Base-by-base conservation (phyloP, 108 stramenopile species). In the Fragilaria crotonensis region DNA sequence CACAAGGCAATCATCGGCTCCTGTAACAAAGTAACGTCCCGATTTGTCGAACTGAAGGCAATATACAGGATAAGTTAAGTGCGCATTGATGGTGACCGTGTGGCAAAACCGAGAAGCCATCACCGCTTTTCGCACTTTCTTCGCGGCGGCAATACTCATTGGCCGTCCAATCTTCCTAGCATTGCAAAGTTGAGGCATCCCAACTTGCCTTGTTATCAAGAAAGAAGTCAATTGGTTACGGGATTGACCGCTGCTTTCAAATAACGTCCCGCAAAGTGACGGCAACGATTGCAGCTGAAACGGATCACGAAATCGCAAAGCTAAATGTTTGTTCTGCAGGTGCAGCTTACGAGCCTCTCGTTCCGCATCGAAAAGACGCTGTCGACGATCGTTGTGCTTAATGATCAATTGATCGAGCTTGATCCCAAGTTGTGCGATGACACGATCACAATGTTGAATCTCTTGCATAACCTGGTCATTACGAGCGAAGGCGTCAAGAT, bases 1-100 rank as follows among this genome's bases (percentile, higher is more conserved):
- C 33, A 92, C 84, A 17, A 97, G 76, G 33, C 78, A 80, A 57
- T 97, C 97, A 59, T 96, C 95, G 7, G 95, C 89, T n/a, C 97
- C 97, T 4, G 95, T 95, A 21, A 96, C 66, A 61, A 95, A 87
- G 60, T 87, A 97, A 32, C 87, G 73, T 5, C 94, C 95, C 4
- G 91, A 89, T 29, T 57, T 59, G 79, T 97, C 97, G 58, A 94
- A 95, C 41, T 76, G 80, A 5, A 91, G 59, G 66, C 90, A 94
- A 60, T 87, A 97, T 4, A 96, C 85, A 4, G 94, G 93, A 33
- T 79, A 85, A 20, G 65, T 41, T 61, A 94, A 63, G 52, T 96
- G 95, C 19, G 93, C 72, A 53, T 83, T 94, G 20, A 91, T 83
- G 3, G 90, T 92, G 0, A 73, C 70, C 7, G 84, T 85, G 64